phyloP scores from a whole-genome alignment of 345 rosid species.

The Euphorbia peplus region DNA sequence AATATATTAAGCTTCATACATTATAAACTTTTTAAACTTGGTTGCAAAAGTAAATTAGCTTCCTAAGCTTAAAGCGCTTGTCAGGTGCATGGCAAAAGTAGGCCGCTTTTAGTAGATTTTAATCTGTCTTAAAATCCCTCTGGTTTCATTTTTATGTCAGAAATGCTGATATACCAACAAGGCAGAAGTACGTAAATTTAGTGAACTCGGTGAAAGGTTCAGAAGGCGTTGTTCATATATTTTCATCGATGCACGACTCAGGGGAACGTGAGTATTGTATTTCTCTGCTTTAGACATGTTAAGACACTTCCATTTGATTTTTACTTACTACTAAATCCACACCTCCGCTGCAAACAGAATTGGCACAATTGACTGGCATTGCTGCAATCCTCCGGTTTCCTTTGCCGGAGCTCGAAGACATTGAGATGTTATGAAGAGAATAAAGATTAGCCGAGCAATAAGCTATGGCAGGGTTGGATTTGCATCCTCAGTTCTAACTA shows the following conservation, averaged over 20 bases:
- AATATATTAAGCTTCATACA: too few relatives aligned
- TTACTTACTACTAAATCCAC: neutral
- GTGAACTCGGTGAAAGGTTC: conserved; percentile 72
- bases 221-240: conserved; percentile 73
- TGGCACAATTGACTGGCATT: conserved; percentile 78
- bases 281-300: neutral
- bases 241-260: conserved; percentile 92
- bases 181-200: conserved; percentile 65
- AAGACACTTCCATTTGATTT: neutral
- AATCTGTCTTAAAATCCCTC: too few relatives aligned
- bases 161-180: conserved; percentile 62
- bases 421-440: conserved; percentile 62
- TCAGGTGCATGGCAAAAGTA: too few relatives aligned
- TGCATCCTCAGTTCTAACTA: too few relatives aligned
- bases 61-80: too few relatives aligned
- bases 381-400: conserved; percentile 97
- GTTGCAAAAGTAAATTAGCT: too few relatives aligned
- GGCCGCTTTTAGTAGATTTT: neutral
- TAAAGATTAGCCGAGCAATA: neutral
- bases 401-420: conserved; percentile 91
- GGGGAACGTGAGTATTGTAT: conserved; percentile 77
- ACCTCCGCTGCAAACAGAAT: too few relatives aligned
- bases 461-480: too few relatives aligned
- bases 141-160: conserved; percentile 33
- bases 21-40: too few relatives aligned